A percentile compares a stretch with the other conserved stretches of the same genome.
Conservation (phyloP, 768 basidiomycete genomes). For the Hygrophorus russula region DNA sequence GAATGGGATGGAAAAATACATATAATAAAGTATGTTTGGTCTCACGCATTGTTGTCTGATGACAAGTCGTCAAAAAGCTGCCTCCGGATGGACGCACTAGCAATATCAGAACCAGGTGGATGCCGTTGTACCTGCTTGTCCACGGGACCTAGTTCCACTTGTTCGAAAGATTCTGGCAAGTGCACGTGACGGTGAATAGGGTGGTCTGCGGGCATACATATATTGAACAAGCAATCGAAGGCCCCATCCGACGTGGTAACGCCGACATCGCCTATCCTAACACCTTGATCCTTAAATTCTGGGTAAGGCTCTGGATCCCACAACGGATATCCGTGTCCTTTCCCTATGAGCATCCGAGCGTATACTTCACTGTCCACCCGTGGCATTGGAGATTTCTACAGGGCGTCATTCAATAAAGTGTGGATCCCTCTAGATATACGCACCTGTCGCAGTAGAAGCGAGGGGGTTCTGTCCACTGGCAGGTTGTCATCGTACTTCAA, state of each 20-base stretch:
- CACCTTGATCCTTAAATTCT: conserved; percentile 12
- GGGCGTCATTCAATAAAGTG: background rate
- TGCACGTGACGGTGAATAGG: conserved; percentile 12
- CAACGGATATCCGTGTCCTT: background rate
- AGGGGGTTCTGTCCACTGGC: too few relatives aligned
- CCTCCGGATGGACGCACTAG: background rate
- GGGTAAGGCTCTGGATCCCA: background rate
- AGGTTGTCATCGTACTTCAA: too few relatives aligned
- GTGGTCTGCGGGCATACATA: conserved; percentile 12
- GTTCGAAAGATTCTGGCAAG: conserved; percentile 15
- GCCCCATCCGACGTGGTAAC: conserved; percentile 15
- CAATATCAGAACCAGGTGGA: background rate
- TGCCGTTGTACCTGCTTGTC: background rate
- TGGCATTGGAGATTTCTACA: too few relatives aligned
- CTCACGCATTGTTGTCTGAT: too few relatives aligned
- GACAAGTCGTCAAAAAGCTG: too few relatives aligned
- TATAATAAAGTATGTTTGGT: background rate
- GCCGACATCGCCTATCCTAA: conserved; percentile 21
- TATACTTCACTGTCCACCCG: background rate
- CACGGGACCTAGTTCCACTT: background rate
- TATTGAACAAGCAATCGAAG: conserved; percentile 20
- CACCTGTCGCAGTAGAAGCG: too few relatives aligned
- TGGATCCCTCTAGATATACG: too few relatives aligned
- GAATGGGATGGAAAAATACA: background rate
- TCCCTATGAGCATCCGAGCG: background rate